These are phyloP conservation scores for Bryoerythrophyllum caledonicum DNA, from an alignment of 225 moss, liverwort and hornwort genomes.

Conservation along the genomic window DNA sequence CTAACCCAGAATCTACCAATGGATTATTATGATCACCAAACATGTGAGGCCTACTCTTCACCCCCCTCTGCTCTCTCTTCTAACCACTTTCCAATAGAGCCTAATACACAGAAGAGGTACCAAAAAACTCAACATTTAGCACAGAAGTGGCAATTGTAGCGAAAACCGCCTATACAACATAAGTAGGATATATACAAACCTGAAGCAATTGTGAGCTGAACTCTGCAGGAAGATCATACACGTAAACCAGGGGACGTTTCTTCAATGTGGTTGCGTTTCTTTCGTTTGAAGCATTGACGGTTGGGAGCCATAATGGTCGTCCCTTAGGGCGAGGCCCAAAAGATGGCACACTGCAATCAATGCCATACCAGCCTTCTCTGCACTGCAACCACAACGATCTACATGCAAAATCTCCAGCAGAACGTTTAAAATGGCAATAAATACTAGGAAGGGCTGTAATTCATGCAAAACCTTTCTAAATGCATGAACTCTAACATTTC, in stretches of 20 bases:
- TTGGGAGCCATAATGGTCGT: slow-evolving; percentile 61
- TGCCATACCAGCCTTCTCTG: slow-evolving; percentile 66
- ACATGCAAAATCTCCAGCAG: too few relatives aligned
- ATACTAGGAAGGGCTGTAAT: background rate
- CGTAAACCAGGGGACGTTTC: slow-evolving; percentile 57
- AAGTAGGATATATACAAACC: slow-evolving; percentile 35
- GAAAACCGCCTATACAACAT: too few relatives aligned
- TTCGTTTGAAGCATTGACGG: slow-evolving; percentile 20
- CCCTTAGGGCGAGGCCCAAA: slow-evolving; percentile 15
- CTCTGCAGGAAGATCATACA: slow-evolving; percentile 68
- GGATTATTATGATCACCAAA: too few relatives aligned
- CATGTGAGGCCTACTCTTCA: too few relatives aligned
- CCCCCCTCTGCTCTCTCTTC: too few relatives aligned
- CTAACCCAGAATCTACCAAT: too few relatives aligned
- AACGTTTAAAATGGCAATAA: background rate
- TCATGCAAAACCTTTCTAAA: too few relatives aligned
- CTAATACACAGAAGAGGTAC: too few relatives aligned
- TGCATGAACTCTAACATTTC: too few relatives aligned
- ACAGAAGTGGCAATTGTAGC: too few relatives aligned
- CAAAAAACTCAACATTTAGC: too few relatives aligned
- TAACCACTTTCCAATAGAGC: too few relatives aligned
- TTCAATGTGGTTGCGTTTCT: slow-evolving; percentile 34
- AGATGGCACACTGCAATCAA: slow-evolving; percentile 75
- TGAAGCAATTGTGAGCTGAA: slow-evolving; percentile 63
- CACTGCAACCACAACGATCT: slow-evolving; percentile 51